Percentiles rank a stretch among this genome's conserved stretches.
These are phyloP conservation scores for Euptelea pleiosperma DNA, from an alignment of 164 flowering plant genomes.

Conservation along the genomic window DNA sequence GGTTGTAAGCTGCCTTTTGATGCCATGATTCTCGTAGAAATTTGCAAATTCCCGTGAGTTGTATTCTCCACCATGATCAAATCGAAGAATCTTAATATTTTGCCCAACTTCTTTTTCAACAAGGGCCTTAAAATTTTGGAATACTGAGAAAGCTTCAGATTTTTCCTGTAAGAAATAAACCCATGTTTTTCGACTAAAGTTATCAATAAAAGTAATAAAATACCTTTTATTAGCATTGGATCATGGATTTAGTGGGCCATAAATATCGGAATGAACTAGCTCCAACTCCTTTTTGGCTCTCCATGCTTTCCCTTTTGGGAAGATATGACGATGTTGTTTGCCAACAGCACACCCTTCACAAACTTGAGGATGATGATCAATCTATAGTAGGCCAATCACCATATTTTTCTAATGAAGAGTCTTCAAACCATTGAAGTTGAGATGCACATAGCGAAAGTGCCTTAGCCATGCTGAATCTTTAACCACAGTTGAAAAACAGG, in stretches of 20 bases:
- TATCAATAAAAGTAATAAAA: conserved; percentile 12
- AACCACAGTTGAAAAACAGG: neutral
- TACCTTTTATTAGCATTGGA: conserved; percentile 17
- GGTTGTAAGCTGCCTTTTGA: conserved; percentile 8
- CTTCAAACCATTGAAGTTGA: conserved; percentile 7
- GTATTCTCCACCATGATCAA: conserved; percentile 16
- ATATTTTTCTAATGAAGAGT: conserved; percentile 10
- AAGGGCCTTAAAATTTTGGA: conserved; percentile 8
- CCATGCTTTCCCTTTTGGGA: conserved; percentile 14
- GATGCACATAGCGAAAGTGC: conserved; percentile 11
- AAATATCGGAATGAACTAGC: conserved; percentile 16
- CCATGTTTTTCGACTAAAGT: conserved; percentile 6
- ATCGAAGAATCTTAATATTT: neutral
- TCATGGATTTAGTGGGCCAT: conserved; percentile 7
- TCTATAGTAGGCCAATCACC: conserved; percentile 15
- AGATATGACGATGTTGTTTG: conserved; percentile 4
- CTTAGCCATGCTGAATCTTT: conserved; percentile 5
- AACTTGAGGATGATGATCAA: neutral
- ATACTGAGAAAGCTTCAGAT: conserved; percentile 13
- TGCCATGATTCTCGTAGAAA: conserved; percentile 8
- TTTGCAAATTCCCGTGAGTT: conserved; percentile 1
- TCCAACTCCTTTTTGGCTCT: conserved; percentile 14
- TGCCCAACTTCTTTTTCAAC: conserved; percentile 10
- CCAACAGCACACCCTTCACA: conserved; percentile 17
- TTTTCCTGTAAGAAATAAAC: conserved; percentile 12